Base-by-base conservation (phyloP, 1,284 basidiomycete species). In the Ceratobasidium sp. region DNA sequence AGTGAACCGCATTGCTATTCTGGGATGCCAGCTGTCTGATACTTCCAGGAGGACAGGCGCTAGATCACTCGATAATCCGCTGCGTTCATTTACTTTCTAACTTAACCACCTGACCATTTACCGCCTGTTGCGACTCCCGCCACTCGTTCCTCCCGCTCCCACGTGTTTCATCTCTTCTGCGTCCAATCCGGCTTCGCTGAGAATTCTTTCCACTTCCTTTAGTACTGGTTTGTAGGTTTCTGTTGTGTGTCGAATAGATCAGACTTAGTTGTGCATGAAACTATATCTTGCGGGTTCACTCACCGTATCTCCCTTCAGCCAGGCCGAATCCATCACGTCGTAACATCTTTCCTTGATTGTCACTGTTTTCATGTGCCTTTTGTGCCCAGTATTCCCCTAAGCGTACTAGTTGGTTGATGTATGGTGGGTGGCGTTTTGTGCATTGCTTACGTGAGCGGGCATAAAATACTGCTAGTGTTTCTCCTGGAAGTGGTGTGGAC, bases 401-500 rank as follows among this genome's bases (percentile, higher is more conserved):
- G 31, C 26, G 35, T 37, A 33, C 20, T 7, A 35, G n/a, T 51
- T 51, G 17, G 4, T 51, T 51, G n/a, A 51, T 20, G 20, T 51
- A 20, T 20, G 20, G 6, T 20, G 17, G 8, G 20, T 20, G 20
- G 20, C 13, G 13, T 8, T 37, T 31, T 28, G 66, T 23, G 68
- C 17, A 26, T 26, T 3, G 86, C 90, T 80, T 82, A 90, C 92
- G 88, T 4, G 92, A 92, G 6, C 96, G 89, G 13, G 92, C 90
- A 81, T 96, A 98, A 83, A 97, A 97, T 83, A 89, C 87, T 0
- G 94, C 91, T 7, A 97, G 84, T 0, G 92, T 94, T 83, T 98
- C 96, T n/a, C 95, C 94, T 0, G 95, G 94, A 6, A 92, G 86
- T 0, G 96, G 96, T 0, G 95, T 97, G 77, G 92, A 93, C 56